A percentile compares a stretch with the other conserved stretches of the same genome.
These are phyloP conservation scores for Quercus aquifolioides DNA, from an alignment of 306 rosid species.

Conservation along the genomic window DNA sequence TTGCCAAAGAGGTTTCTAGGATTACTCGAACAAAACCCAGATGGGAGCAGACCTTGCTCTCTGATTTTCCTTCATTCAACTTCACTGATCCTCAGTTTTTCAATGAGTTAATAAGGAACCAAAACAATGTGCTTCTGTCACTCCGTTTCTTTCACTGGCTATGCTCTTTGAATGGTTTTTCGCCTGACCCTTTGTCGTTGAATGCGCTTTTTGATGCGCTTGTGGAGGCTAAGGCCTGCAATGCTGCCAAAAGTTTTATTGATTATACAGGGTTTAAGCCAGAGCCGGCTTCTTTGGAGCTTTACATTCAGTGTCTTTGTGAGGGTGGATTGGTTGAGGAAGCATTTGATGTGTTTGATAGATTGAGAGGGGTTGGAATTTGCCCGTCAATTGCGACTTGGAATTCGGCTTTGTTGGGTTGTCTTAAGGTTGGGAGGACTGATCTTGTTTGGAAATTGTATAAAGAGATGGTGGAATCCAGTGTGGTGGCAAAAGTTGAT, in stretches of 20 bases:
- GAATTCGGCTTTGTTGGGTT: slow-evolving; percentile 50
- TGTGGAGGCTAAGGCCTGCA: slow-evolving; percentile 57
- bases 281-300: slow-evolving; percentile 42
- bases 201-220: slow-evolving; percentile 49
- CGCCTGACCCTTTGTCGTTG: slow-evolving; percentile 45
- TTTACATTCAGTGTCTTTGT: slow-evolving; percentile 45
- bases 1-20: slow-evolving; percentile 46
- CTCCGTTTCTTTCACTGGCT: slow-evolving; percentile 76
- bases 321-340: slow-evolving; percentile 56
- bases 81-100: slow-evolving; percentile 55
- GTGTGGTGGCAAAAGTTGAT: slow-evolving; percentile 41
- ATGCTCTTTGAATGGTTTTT: slow-evolving; percentile 42
- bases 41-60: slow-evolving; percentile 68
- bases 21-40: slow-evolving; percentile 54
- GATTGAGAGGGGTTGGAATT: slow-evolving; percentile 41
- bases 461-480: slow-evolving; percentile 50
- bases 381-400: slow-evolving; percentile 49
- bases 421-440: slow-evolving; percentile 50
- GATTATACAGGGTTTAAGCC: slow-evolving; percentile 45
- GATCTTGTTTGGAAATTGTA: slow-evolving; percentile 69
- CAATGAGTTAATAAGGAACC: slow-evolving; percentile 43
- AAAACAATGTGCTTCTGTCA: slow-evolving; percentile 53
- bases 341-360: slow-evolving; percentile 40
- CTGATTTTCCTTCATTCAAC: slow-evolving; percentile 57
- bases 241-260: slow-evolving; percentile 50